These are phyloP conservation scores for Citropsis articulata DNA, from an alignment of 345 rosid genomes.

Conservation along the genomic window DNA sequence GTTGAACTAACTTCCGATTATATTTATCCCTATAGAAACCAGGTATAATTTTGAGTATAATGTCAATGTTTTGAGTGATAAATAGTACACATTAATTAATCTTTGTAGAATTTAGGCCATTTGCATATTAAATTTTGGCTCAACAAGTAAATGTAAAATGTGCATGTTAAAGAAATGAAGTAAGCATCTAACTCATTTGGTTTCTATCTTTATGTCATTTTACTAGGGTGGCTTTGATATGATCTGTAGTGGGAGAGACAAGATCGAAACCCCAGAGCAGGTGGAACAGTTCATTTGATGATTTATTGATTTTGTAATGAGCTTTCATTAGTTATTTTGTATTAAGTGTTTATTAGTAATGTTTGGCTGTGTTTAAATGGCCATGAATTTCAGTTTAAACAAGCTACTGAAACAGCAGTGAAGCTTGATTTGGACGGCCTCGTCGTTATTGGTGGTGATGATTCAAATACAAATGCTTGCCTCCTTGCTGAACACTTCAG, in stretches of 20 bases:
- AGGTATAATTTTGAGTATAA: constrained; percentile 39
- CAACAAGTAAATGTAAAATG: not conserved
- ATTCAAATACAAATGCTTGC: constrained; percentile 97
- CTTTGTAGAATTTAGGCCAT: not conserved
- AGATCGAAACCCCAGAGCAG: constrained; percentile 98
- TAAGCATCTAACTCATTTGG: not conserved
- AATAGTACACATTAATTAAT: not conserved
- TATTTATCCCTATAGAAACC: constrained; percentile 81
- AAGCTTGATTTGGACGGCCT: constrained; percentile 95
- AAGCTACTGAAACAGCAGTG: constrained; percentile 90
- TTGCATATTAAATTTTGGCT: not conserved
- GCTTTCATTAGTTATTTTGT: not conserved
- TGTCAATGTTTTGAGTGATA: not conserved
- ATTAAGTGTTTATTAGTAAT: not conserved
- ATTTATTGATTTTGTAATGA: not conserved
- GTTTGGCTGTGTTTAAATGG: constrained; percentile 6
- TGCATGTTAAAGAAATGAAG: not conserved
- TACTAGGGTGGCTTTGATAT: constrained; percentile 97
- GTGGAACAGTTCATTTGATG: constrained; percentile 28
- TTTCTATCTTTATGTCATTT: not conserved
- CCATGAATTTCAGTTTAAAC: constrained; percentile 68
- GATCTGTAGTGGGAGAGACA: constrained; percentile 99
- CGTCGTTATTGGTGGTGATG: constrained; percentile 96
- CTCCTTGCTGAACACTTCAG: constrained; percentile 94
- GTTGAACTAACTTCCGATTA: constrained; percentile 67